Conservation (phyloP, 345 rosid genomes). For the Ceriops tagal region DNA sequence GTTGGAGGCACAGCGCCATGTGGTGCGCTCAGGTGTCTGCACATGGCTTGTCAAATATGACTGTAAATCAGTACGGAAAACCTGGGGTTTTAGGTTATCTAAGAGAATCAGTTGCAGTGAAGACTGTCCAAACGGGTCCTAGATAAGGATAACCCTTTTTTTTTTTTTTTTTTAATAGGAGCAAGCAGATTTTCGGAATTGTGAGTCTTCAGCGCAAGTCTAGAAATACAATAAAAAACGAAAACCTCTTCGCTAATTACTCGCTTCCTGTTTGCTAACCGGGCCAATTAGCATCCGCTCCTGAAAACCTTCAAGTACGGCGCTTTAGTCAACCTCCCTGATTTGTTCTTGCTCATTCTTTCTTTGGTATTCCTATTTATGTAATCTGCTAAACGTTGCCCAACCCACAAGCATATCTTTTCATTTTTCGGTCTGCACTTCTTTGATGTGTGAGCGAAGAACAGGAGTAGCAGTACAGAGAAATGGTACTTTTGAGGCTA, state of each 20-base stretch:
- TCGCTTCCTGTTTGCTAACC: constrained; percentile 16
- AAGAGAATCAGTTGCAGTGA: constrained; percentile 39
- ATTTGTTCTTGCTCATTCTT: background rate
- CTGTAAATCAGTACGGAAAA: constrained; percentile 22
- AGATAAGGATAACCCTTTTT: constrained; percentile 11
- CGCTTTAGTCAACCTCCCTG: background rate
- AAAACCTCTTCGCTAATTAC: background rate
- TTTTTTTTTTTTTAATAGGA: background rate
- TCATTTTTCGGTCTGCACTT: background rate
- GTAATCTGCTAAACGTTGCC: background rate
- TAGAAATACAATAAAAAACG: background rate
- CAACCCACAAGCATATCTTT: background rate
- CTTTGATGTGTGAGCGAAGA: background rate
- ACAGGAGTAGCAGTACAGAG: background rate
- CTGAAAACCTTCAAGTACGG: constrained; percentile 3
- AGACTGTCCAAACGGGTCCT: constrained; percentile 24
- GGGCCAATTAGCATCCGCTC: constrained; percentile 7
- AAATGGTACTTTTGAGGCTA: no score
- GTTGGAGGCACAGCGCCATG: constrained; percentile 36
- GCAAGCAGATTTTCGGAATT: constrained; percentile 20
- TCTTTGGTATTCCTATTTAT: background rate
- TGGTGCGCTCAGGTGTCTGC: constrained; percentile 53
- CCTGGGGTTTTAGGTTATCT: constrained; percentile 30
- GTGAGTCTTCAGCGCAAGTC: constrained; percentile 5
- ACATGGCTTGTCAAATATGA: constrained; percentile 51